Evolutionary conservation across 2,329 filamentous ascomycete species (phyloP).

Genomic region (Fusarium marasasianum): DNA sequence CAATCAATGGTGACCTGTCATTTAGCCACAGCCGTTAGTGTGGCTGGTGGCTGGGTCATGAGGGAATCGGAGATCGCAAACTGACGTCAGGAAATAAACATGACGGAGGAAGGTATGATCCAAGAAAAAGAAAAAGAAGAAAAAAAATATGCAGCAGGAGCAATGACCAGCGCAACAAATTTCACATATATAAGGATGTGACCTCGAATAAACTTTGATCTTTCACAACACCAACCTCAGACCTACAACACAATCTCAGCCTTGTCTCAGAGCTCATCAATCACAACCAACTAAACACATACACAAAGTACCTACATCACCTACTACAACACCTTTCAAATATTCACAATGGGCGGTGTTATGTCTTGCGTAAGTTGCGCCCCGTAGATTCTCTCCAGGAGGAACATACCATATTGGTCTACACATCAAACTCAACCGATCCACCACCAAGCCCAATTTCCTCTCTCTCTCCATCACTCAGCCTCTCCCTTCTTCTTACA

Average conservation of each 20-base stretch:
- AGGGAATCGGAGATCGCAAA: slow-evolving; percentile 19
- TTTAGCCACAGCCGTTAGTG: slow-evolving; percentile 24
- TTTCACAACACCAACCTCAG: not conserved
- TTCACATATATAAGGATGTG: slow-evolving; percentile 27
- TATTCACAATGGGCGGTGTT: slow-evolving; percentile 76
- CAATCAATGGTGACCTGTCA: slow-evolving; percentile 1
- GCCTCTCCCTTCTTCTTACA: not conserved
- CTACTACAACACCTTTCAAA: not conserved
- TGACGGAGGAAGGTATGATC: slow-evolving; percentile 17
- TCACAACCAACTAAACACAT: not conserved
- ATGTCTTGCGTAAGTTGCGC: slow-evolving; percentile 79
- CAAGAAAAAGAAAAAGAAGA: slow-evolving; percentile 2
- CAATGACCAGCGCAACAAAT: not conserved
- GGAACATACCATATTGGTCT: not conserved
- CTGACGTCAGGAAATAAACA: slow-evolving; percentile 32
- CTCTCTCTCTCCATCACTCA: not conserved
- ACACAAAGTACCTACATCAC: slow-evolving; percentile 12
- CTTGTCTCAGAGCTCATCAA: not conserved
- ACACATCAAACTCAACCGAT: not conserved
- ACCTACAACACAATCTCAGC: not conserved
- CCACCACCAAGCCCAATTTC: not conserved
- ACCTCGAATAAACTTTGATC: not conserved
- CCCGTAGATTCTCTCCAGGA: not conserved
- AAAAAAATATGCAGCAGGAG: slow-evolving; percentile 6
- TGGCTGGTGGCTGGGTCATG: slow-evolving; percentile 33